These are phyloP conservation scores for Lotmaria passim DNA, from an alignment of 208 protist genomes.

Conservation along the genomic window DNA sequence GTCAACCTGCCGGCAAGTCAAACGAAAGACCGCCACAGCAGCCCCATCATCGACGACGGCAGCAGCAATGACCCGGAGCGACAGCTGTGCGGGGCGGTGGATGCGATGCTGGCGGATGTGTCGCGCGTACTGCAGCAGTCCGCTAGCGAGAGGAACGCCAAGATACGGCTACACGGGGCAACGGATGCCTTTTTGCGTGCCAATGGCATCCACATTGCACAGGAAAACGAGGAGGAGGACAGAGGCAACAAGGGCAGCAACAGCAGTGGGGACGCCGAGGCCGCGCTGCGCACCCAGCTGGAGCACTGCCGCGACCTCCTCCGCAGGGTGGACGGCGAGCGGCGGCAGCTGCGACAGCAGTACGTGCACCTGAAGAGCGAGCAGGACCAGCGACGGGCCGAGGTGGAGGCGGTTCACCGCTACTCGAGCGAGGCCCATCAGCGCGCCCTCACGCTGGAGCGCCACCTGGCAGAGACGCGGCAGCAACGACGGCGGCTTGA, in stretches of 20 bases:
- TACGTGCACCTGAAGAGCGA: constrained; percentile 35
- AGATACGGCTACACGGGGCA: constrained; percentile 4
- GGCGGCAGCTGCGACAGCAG: constrained; percentile 34
- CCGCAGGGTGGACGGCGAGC: constrained; percentile 67
- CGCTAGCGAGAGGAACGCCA: constrained; percentile 5
- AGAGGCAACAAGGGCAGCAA: background rate
- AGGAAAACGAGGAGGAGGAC: background rate
- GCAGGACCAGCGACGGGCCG: constrained; percentile 24
- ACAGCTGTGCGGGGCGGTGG: constrained; percentile 27
- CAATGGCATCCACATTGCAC: constrained; percentile 24
- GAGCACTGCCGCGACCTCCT: constrained; percentile 49
- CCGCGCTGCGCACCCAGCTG: constrained; percentile 34
- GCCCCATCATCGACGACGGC: constrained; percentile 10
- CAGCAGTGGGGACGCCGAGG: constrained; percentile 4
- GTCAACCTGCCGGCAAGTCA: constrained; percentile 3
- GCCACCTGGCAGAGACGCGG: constrained; percentile 19
- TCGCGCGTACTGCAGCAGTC: constrained; percentile 17
- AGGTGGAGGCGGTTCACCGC: constrained; percentile 30
- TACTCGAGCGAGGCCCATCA: constrained; percentile 39
- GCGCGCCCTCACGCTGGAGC: constrained; percentile 31
- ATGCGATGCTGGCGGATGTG: constrained; percentile 13
- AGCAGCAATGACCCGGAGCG: constrained; percentile 16
- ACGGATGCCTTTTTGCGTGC: constrained; percentile 18
- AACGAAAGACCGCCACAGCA: constrained; percentile 2
- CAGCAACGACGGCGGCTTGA: constrained; percentile 28